Base-by-base conservation (phyloP, 495 filamentous ascomycete genomes). In the Penicillium ochrochloron region DNA sequence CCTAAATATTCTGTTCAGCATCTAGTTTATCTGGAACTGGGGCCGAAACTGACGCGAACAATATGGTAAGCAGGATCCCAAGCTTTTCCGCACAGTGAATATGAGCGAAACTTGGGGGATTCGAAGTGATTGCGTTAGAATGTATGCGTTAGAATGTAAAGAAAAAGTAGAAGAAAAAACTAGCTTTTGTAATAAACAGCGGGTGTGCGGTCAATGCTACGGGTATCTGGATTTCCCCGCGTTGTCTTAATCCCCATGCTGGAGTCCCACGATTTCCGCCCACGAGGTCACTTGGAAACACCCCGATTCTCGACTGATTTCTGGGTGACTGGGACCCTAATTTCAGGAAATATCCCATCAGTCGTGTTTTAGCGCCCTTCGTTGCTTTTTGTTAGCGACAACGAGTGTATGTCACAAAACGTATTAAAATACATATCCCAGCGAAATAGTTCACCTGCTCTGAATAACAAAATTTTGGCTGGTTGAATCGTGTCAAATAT, bases 401-500 rank as follows among this genome's bases (percentile, higher is more conserved):
- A 46, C 42, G 15, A 21, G 15, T 46, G 17, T n/a, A 46, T 19
- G 42, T 46, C 19, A 19, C 42, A 46, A 46, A 46, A 19, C 42
- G n/a, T 46, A 46, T 19, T 46, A 21, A 46, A 46, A 46, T 19
- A 46, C 19, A 21, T 46, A 46, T 46, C 17, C 3, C 42, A 46
- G 42, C 42, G 42, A 46, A 46, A 21, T 46, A 46, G 15, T 46
- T 46, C 42, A 46, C 42, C 21, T 46, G 42, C 42, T 46, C 42
- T 46, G 42, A n/a, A 46, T 9, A 46, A 11, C n/a, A n/a, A 46
- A 46, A 46, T 19, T 7, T 5, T 19, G 2, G 42, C 42, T 46
- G 42, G 42, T 46, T 21, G 42, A 46, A 46, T 46, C 42, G 3
- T 46, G 19, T 46, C 17, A 21, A 21, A 46, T 46, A 46, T 7